Percentiles rank a stretch among this genome's conserved stretches.
These are phyloP conservation scores for Talaromyces sp. DNA, from an alignment of 2,329 filamentous ascomycete species.

Conservation along the genomic window DNA sequence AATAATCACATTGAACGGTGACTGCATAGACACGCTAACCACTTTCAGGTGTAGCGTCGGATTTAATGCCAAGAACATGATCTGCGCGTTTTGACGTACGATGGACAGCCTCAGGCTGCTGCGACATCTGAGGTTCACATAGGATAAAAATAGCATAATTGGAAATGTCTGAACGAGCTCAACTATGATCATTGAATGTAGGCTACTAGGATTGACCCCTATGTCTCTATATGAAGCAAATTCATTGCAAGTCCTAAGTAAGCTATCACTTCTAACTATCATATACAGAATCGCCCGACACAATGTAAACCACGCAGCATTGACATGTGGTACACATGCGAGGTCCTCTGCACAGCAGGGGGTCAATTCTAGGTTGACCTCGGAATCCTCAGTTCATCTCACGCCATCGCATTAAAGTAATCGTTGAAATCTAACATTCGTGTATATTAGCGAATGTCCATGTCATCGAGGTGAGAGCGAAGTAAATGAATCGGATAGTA, in stretches of 20 bases:
- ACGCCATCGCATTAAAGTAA: background rate
- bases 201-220: background rate
- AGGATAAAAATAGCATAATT: background rate
- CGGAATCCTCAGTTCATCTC: no score
- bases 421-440: background rate
- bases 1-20: background rate
- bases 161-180: background rate
- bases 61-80: background rate
- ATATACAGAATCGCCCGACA: background rate
- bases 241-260: background rate
- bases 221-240: background rate
- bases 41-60: background rate
- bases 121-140: background rate
- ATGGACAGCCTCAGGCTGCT: background rate
- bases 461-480: background rate
- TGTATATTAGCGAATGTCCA: constrained; percentile 3
- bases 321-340: background rate
- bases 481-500: background rate
- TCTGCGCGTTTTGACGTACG: background rate
- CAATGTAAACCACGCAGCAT: background rate
- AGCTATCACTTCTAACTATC: background rate
- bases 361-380: background rate
- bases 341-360: no score
- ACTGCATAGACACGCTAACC: background rate
- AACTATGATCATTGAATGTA: background rate